A percentile compares a stretch with the other conserved stretches of the same genome.
Conservation (phyloP, 805 yeast genomes). For the Candida stauntonica region DNA sequence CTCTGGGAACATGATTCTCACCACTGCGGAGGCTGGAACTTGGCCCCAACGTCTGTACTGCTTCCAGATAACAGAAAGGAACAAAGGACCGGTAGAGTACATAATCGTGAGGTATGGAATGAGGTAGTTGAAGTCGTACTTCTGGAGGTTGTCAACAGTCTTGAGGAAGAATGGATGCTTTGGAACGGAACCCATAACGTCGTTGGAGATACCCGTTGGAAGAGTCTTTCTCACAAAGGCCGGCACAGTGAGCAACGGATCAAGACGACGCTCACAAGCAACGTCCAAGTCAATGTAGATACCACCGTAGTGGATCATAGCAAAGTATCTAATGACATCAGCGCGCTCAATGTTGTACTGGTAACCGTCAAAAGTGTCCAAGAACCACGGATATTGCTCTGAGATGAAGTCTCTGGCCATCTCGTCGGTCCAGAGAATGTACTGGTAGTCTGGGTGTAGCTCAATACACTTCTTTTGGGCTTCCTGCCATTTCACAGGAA, state of each 20-base stretch:
- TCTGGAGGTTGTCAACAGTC: constrained; percentile 58
- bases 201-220: constrained; percentile 91
- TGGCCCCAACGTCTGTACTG: constrained; percentile 75
- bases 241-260: constrained; percentile 75
- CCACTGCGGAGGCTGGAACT: constrained; percentile 58
- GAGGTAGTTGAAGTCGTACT: constrained; percentile 67
- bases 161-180: constrained; percentile 79
- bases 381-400: constrained; percentile 82
- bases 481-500: constrained; percentile 77
- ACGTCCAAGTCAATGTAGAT: constrained; percentile 87
- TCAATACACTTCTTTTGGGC: constrained; percentile 76
- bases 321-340: constrained; percentile 86
- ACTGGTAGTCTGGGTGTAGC: constrained; percentile 82
- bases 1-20: constrained; percentile 65
- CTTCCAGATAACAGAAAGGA: constrained; percentile 82
- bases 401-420: constrained; percentile 74
- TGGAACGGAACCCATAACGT: constrained; percentile 87
- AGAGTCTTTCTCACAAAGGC: constrained; percentile 83
- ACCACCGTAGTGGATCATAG: constrained; percentile 81
- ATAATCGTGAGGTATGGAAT: constrained; percentile 88
- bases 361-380: constrained; percentile 71
- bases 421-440: constrained; percentile 87
- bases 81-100: constrained; percentile 91
- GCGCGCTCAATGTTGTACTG: constrained; percentile 84
- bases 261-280: constrained; percentile 75